Evolutionary conservation across 805 yeast genomes (phyloP), one percentile per base, ranked within the genome.

Genomic region (Candida awuae): DNA sequence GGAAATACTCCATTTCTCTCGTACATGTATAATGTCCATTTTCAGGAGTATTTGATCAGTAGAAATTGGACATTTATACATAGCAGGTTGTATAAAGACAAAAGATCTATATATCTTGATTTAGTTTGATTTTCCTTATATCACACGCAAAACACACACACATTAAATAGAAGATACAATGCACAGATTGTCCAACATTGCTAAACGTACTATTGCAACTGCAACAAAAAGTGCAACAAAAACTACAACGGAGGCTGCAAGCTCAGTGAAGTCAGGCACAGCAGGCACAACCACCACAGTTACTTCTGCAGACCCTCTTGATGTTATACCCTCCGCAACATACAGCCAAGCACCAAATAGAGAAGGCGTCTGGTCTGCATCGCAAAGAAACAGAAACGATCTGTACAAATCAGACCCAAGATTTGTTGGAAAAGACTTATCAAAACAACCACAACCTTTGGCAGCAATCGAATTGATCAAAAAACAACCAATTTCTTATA

Each of bases 401-500:
- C 74, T 77, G 16, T 62, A 73, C 54, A 58, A 70, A 38, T 58
- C 51, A 22, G 71, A 77, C 43, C 77, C 83, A 4, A 69, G 88
- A 50, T 84, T 84, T 52, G 73, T 79, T 35, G 94, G 83, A 52
- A 73, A 65, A 46, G 86, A 84, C 53, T 64, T 84, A 41, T 61
- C 63, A 6, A 55, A 63, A 32, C 92, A 84, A 63, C 95, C 95
- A 39, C 72, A 70, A 52, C 86, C 94, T 6, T 75, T 76, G 45
- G 84, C 94, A 30, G 94, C 94, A 40, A 85, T 85, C 53, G 92
- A 85, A 32, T 70, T 85, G 59, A 82, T 85, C 50, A 79, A 81
- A 23, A 65, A 79, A 54, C 77, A 77, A 54, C 94, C 95, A 3
- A 64, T 84, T 30, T 66, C 75, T 49, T 81, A 71, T 54, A 65